Evolutionary conservation across 1,284 basidiomycete species (phyloP).

Genomic region (Caloboletus firmus): DNA sequence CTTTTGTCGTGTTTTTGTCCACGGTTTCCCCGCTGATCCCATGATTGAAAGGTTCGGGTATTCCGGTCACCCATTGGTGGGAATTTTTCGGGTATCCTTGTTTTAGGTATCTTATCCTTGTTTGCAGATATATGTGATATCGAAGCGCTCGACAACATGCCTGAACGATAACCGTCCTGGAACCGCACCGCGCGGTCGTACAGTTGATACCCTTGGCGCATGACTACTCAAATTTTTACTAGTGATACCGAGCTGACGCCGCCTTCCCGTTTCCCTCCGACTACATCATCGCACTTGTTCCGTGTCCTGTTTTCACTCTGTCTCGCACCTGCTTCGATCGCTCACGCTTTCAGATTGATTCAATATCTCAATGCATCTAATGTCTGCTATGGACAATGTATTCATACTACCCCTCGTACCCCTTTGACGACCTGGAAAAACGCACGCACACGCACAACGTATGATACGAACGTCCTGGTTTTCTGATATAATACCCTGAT

Average conservation of each 20-base stretch:
- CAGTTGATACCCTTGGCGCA: constrained; percentile 5
- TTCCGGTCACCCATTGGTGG: constrained; percentile 35
- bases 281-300: background rate
- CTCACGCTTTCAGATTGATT: constrained; percentile 10
- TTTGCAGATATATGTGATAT: constrained; percentile 30
- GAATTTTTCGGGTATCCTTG: background rate
- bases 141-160: constrained; percentile 26
- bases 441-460: background rate
- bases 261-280: background rate
- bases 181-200: background rate
- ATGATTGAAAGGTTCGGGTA: constrained; percentile 25
- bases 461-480: constrained; percentile 4
- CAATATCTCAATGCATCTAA: constrained; percentile 18
- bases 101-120: constrained; percentile 2
- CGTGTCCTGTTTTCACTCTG: constrained; percentile 2
- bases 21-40: constrained; percentile 16
- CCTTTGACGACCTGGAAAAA: constrained; percentile 5
- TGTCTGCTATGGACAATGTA: constrained; percentile 20
- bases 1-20: background rate
- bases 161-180: constrained; percentile 20
- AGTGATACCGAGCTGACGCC: constrained; percentile 1
- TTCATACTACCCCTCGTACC: constrained; percentile 12
- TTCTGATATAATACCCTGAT: constrained; percentile 7
- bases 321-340: constrained; percentile 2
- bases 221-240: background rate